phyloP scores from a whole-genome alignment of 495 filamentous ascomycete genomes.

The Annulohypoxylon maeteangense region DNA sequence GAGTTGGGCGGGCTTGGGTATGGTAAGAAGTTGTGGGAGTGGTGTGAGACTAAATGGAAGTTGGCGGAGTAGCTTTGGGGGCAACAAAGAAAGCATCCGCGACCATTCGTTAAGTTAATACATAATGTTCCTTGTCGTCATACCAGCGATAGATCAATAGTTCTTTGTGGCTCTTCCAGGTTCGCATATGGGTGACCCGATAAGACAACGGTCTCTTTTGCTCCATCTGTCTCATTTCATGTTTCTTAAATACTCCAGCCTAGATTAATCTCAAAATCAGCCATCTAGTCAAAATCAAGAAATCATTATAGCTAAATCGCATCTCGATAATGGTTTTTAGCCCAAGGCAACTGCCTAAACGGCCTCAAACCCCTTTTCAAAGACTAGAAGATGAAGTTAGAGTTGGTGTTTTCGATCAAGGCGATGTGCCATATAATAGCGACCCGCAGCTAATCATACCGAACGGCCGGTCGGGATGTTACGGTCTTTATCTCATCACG shows the following conservation, averaged over 20 bases:
- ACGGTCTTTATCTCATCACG: constrained; percentile 6
- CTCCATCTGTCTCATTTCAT: background rate
- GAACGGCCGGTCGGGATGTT: constrained; percentile 6
- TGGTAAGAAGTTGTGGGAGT: constrained; percentile 48
- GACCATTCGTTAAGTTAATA: background rate
- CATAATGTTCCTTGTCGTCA: background rate
- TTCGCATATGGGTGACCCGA: background rate
- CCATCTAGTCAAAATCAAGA: background rate
- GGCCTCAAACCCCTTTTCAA: background rate
- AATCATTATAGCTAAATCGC: background rate
- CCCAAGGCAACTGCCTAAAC: background rate
- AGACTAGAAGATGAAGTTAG: constrained; percentile 19
- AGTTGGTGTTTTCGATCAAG: constrained; percentile 9
- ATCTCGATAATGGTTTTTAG: constrained; percentile 1
- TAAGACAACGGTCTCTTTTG: background rate
- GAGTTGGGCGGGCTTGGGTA: constrained; percentile 41
- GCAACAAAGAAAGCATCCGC: background rate
- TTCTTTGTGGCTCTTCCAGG: background rate
- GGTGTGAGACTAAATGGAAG: constrained; percentile 49
- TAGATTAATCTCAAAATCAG: background rate
- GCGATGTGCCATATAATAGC: background rate
- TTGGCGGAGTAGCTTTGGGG: background rate
- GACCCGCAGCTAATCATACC: constrained; percentile 25
- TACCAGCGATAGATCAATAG: background rate
- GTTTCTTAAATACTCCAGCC: background rate